Conservation (phyloP, 192 early-diverging fungal genomes). For the Umbelopsis sp. region DNA sequence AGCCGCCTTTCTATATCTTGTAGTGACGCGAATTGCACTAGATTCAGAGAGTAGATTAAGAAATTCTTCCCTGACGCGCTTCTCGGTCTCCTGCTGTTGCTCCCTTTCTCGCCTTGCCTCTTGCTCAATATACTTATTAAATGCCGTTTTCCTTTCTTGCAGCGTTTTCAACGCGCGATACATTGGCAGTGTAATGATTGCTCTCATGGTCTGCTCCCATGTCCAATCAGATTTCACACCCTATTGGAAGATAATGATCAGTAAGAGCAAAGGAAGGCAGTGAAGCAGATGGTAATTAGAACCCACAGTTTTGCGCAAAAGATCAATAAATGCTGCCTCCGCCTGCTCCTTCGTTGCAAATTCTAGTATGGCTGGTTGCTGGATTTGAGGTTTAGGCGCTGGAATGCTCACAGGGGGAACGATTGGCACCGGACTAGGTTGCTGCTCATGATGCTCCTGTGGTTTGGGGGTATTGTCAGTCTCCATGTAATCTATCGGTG, state of each 20-base stretch:
- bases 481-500: not conserved
- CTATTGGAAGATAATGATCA: slow-evolving; percentile 37
- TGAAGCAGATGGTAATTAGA: not conserved
- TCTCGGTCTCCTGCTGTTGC: slow-evolving; percentile 45
- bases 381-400: slow-evolving; percentile 20
- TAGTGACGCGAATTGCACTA: slow-evolving; percentile 54
- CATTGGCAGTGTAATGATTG: slow-evolving; percentile 79
- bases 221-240: slow-evolving; percentile 82
- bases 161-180: slow-evolving; percentile 84
- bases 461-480: not conserved
- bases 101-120: slow-evolving; percentile 61
- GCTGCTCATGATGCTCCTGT: not conserved
- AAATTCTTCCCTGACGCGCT: slow-evolving; percentile 58
- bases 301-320: slow-evolving; percentile 73
- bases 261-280: too few relatives aligned
- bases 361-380: slow-evolving; percentile 46
- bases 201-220: slow-evolving; percentile 92
- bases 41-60: slow-evolving; percentile 54
- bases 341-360: slow-evolving; percentile 83
- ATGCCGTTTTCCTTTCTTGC: slow-evolving; percentile 81
- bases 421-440: not conserved
- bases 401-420: slow-evolving; percentile 2
- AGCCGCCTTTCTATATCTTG: slow-evolving; percentile 54
- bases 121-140: slow-evolving; percentile 71
- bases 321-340: slow-evolving; percentile 70